These are phyloP conservation scores for Colletotrichum euphorbiae DNA, from an alignment of 2,329 filamentous ascomycete species.

Conservation along the genomic window DNA sequence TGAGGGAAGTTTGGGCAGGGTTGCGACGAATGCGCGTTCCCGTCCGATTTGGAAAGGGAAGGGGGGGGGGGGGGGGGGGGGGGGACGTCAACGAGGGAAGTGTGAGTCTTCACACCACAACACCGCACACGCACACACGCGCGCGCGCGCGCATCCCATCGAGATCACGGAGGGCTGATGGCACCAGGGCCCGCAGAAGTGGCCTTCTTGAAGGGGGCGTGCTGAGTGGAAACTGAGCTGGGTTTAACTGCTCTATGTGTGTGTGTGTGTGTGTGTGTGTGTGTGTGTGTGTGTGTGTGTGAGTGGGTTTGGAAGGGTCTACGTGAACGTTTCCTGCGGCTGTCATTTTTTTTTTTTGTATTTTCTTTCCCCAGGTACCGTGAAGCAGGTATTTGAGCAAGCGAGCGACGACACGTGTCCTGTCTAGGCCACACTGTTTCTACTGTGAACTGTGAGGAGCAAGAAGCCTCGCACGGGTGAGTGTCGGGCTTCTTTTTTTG, in stretches of 20 bases:
- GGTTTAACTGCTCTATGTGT: neutral
- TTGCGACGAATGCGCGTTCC: slow-evolving; percentile 1
- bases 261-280: no score
- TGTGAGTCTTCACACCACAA: neutral
- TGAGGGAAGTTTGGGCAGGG: neutral
- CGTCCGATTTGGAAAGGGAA: slow-evolving; percentile 6
- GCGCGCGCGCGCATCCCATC: no score
- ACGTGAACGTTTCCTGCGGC: slow-evolving; percentile 1
- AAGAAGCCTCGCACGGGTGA: neutral
- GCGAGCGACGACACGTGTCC: no score
- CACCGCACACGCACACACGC: no score
- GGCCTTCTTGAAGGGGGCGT: neutral
- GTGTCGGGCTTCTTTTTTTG: neutral
- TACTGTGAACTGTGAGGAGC: neutral
- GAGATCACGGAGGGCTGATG: no score
- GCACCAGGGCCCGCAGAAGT: neutral
- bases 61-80: no score
- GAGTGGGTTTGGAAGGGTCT: neutral
- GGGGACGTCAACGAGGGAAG: neutral
- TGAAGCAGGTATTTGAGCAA: no score
- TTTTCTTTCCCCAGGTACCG: no score
- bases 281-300: neutral
- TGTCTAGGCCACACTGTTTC: neutral
- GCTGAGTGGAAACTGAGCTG: slow-evolving; percentile 7
- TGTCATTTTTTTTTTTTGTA: neutral